Base-by-base conservation (phyloP, 1,284 basidiomycete species). In the Termitomyces sp. region DNA sequence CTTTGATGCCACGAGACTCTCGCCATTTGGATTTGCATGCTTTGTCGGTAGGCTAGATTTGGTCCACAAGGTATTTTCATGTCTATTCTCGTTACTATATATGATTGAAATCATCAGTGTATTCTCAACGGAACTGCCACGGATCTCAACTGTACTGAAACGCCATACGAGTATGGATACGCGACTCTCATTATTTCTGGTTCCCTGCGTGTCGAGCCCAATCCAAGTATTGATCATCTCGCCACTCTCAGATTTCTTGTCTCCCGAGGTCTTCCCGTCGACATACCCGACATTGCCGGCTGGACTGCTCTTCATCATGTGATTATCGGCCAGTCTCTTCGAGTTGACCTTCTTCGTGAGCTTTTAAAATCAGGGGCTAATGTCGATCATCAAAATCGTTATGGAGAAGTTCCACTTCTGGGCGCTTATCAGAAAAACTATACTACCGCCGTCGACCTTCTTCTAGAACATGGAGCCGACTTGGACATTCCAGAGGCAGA, bases 401-500 rank as follows among this genome's bases (percentile, higher is more conserved):
- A 74, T 46, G 78, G 80, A 5, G 70, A 71, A 48, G 68, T 75
- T 0, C 66, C 79, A 0, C 54, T 81, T n/a, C 61, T 68, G 19
- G 64, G 66, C 7, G 64, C 72, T 1, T 69, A 77, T 42, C 67
- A 71, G 58, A 62, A 64, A 1, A 70, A 69, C 21, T 59, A 72
- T 16, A 56, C 71, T 9, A 54, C 52, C 0, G 61, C 67, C 5
- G 63, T 80, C 33, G 73, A 81, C 16, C 49, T 78, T 13, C 62
- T 83, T 48, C 69, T 83, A 69, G 77, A 79, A 57, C 68, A 68
- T 50, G 74, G 71, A 4, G 78, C 79, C 8, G 69, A 75, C 50
- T 37, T 81, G 39, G 71, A 75, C 46, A 64, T 81, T 9, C 30
- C 64, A 6, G 79, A 83, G 41, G 77, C 70, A 5, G 78, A 81